Percentiles rank a stretch among this genome's conserved stretches.
phyloP scores from a whole-genome alignment of 2,329 filamentous ascomycete genomes.

The Orbilia oligospora region DNA sequence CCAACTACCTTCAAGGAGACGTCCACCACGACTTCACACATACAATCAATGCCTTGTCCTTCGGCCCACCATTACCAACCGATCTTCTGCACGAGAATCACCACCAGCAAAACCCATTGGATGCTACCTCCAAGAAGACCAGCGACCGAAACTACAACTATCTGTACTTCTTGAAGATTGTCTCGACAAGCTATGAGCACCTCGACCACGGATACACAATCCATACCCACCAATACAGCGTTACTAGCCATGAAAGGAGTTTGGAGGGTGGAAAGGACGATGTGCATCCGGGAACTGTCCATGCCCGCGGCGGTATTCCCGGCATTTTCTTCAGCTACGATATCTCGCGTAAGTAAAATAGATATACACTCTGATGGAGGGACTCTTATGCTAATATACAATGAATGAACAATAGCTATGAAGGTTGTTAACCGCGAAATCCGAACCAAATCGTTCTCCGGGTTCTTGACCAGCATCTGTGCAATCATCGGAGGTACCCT shows the following conservation, averaged over 20 bases:
- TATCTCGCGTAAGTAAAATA: constrained; percentile 49
- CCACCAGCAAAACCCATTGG: constrained; percentile 88
- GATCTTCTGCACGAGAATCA: constrained; percentile 48
- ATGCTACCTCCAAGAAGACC: constrained; percentile 82
- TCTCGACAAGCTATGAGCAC: constrained; percentile 93
- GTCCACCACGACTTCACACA: constrained; percentile 90
- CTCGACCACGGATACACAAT: constrained; percentile 83
- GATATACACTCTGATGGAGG: neutral
- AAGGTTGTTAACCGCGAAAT: constrained; percentile 98
- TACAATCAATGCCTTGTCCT: constrained; percentile 87
- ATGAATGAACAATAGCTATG: constrained; percentile 76
- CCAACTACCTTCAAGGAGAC: constrained; percentile 88
- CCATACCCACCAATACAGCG: constrained; percentile 98
- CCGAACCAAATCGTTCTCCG: constrained; percentile 87
- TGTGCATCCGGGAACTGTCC: constrained; percentile 91
- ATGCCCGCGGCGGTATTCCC: constrained; percentile 91
- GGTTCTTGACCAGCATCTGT: constrained; percentile 93
- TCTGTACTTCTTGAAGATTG: constrained; percentile 99
- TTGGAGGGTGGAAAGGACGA: constrained; percentile 86
- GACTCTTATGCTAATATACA: constrained; percentile 60
- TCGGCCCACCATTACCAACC: constrained; percentile 88
- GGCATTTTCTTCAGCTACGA: constrained; percentile 98
- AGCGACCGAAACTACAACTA: constrained; percentile 90
- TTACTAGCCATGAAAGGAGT: constrained; percentile 95
- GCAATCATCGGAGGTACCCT: constrained; percentile 94